Evolutionary conservation across 1,284 basidiomycete genomes (phyloP), one percentile per base, ranked within the genome.

Genomic region (Ceratobasidium sp.): DNA sequence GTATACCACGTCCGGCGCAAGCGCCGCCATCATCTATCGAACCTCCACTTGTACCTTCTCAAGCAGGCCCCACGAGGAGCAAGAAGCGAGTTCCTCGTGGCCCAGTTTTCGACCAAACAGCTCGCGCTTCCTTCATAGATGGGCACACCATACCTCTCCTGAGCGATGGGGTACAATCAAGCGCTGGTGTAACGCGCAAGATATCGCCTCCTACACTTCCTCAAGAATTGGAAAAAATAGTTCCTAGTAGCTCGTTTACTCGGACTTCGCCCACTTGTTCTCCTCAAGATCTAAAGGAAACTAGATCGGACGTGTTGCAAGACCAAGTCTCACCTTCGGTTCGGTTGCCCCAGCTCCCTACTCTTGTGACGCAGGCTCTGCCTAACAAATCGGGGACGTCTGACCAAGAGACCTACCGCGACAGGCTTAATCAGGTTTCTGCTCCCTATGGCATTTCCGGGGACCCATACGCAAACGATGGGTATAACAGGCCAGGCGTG

Each of bases 191-290:
- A 23, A 57, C 26, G 10, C 57, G 40, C 12, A 62, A 48, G 23
- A 74, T 64, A 74, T 33, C 61, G 1, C 59, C 71, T 23, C 71
- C 71, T 12, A 74, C 28, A 26, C 61, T 74, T 13, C 71, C 71
- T 17, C 57, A 26, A 26, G 70, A 62, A 26, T 57, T 74, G 20
- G 71, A 26, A 28, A 15, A 17, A 28, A 17, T 48, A 26, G 20
- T 26, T 52, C 28, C 71, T n/a, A 38, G 48, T n/a, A 67, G 28
- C 40, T 3, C 57, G 23, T 2, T 28, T 38, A 33, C 17, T 42
- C 61, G 48, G 33, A 42, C 17, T 42, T 40, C 33, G 20, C 17
- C 59, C 40, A n/a, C 33, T 20, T 12, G 40, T 40, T 62, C 59
- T 38, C 28, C 44, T 33, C 65, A 48, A 38, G 15, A 33, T 52